A percentile compares a stretch with the other conserved stretches of the same genome.
Conservation (phyloP, 1,139 yeast genomes). For the Sugiyamaella sp. region DNA sequence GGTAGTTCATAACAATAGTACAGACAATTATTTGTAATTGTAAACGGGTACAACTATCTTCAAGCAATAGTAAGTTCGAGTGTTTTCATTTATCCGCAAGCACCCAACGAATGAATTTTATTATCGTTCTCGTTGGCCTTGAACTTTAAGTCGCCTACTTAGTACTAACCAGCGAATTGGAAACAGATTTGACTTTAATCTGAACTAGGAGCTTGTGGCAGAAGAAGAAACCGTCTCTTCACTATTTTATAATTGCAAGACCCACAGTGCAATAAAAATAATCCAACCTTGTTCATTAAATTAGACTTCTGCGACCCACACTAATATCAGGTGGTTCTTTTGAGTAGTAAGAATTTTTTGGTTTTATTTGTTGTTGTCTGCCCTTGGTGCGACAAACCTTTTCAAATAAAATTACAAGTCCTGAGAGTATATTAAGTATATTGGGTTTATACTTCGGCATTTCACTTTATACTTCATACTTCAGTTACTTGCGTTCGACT, state of each 20-base stretch:
- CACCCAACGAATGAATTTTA: slow-evolving; percentile 2
- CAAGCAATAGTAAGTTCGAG: too few species aligned
- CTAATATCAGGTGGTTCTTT: slow-evolving; percentile 15
- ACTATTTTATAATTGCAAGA: slow-evolving; percentile 7
- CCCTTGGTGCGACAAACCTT: not conserved
- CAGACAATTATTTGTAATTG: too few species aligned
- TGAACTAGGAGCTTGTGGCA: not conserved
- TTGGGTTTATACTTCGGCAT: slow-evolving; percentile 2
- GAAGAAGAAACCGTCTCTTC: not conserved
- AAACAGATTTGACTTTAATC: not conserved
- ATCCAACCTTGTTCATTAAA: not conserved
- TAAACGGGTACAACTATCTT: too few species aligned
- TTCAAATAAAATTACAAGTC: not conserved
- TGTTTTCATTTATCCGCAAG: slow-evolving; percentile 3
- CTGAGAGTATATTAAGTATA: slow-evolving; percentile 8
- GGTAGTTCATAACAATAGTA: too few species aligned
- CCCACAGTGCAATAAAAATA: slow-evolving; percentile 13
- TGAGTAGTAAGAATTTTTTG: not conserved
- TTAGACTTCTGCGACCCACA: slow-evolving; percentile 11
- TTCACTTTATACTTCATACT: slow-evolving; percentile 10
- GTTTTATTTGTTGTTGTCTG: not conserved
- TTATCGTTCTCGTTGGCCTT: too few species aligned
- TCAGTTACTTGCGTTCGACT: slow-evolving; percentile 5
- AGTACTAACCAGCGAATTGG: not conserved
- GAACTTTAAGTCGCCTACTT: not conserved